Evolutionary conservation across 108 stramenopile genomes (phyloP), one percentile per base, ranked within the genome.

Genomic region (Stephanodiscus triporus): DNA sequence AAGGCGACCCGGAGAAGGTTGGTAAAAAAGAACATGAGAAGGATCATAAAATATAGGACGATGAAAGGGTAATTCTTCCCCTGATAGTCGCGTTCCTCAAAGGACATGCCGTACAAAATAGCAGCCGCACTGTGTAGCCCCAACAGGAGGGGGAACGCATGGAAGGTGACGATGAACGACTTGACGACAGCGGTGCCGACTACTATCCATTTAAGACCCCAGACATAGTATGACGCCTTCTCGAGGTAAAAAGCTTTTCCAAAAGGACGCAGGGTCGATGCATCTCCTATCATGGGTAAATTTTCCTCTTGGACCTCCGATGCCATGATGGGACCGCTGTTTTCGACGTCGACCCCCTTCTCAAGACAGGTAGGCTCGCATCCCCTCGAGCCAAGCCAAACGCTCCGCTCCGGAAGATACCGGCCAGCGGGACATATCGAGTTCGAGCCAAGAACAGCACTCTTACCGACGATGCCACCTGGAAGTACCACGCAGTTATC

Each of bases 401-500:
- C 53, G 10, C 26, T 27, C 9, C 53, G 24, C 13, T 27, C 80
- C 6, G 86, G 82, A 19, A 84, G 63, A 56, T 86, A 83, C 59
- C 87, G 32, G n/a, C 78, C 79, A 34, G 57, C 67, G 8, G 84
- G 84, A 57, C 85, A 85, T 34, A 87, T 55, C 16, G 81, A 63
- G 61, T 81, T 84, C 1, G 88, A 87, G 34, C 78, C 88, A 32
- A 89, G 78, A 27, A 87, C 85, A 2, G 85, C 78, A 72, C 81
- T 85, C 58, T 87, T 85, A 6, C 88, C 82, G 34, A 89, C 47
- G 5, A 72, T 84, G 37, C 32, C 61, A 19, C 89, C 89, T 23
- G 89, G 89, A 8, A 90, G 60, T 9, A 87, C 72, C 38, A 90
- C 78, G n/a, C 85, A 75, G 63, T 80, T 79, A 64, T 85, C 87